Base-by-base conservation (phyloP, 768 basidiomycete genomes). In the Tricholoma bakamatsutake region DNA sequence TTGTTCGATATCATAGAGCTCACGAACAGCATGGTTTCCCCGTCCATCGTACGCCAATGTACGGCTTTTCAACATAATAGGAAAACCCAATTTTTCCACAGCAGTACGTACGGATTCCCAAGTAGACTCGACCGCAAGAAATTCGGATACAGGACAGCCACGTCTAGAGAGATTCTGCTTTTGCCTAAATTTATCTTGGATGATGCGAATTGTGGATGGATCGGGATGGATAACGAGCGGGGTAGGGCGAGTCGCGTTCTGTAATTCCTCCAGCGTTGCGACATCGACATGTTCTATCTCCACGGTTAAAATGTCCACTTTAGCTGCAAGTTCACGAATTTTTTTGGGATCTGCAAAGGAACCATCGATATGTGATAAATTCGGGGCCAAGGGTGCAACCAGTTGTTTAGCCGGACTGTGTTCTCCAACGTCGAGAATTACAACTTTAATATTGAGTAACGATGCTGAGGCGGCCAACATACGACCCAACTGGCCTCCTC, bases 221-320 rank as follows among this genome's bases (percentile, higher is more conserved):
- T 80, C 81, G 0, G 96, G 97, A 67, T 92, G 90, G 27, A 88
- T 79, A 76, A 59, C 66, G 9, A 79, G 59, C 12, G 59, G 52
- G 11, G 68, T 70, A 11, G 56, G 66, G 52, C 68, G 63, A 52
- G 61, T 66, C 34, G 56, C 52, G 15, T 61, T 69, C 60, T 81
- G 74, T 2, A 90, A 74, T 50, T 84, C 79, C 50, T 86, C 81
- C 9, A 99, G 76, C 0, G 90, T 82, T 18, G 74, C 74, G 10
- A 80, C 90, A 59, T 96, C 83, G 58, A 99, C 93, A 64, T 99
- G 97, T 71, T 99, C 96, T 33, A 98, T 98, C 76, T 99, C 96
- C 51, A 96, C 85, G 0, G 96, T 98, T 49, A 98, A 75, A 33
- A 98, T 74, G 63, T 98, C 89, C 30, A 89, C 94, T 66, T 84